Evolutionary conservation across 192 early-diverging fungal species (phyloP).

Genomic region (Kappamyces sp.): DNA sequence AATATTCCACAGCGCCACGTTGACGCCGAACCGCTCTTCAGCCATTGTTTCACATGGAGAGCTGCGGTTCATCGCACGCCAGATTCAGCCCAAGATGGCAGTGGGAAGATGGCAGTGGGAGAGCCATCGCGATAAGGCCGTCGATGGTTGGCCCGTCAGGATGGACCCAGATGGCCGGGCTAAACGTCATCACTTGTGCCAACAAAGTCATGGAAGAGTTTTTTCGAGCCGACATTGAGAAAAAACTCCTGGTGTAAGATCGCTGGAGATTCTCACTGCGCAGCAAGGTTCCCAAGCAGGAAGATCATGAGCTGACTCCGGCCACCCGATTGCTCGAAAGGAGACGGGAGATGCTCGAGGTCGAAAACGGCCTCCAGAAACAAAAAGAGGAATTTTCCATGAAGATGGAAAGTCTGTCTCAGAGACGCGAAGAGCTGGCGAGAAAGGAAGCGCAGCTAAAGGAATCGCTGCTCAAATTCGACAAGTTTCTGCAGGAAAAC

Average conservation of each 20-base stretch:
- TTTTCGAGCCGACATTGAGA: constrained; percentile 48
- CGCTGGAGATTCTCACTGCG: constrained; percentile 1
- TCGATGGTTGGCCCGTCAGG: background rate
- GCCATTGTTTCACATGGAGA: background rate
- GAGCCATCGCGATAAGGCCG: background rate
- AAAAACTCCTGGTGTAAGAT: constrained; percentile 47
- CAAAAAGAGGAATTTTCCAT: constrained; percentile 63
- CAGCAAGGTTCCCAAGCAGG: constrained; percentile 51
- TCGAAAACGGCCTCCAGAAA: constrained; percentile 50
- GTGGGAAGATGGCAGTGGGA: background rate
- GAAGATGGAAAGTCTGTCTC: constrained; percentile 55
- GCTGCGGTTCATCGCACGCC: background rate
- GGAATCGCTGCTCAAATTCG: constrained; percentile 55
- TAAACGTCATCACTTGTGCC: constrained; percentile 10
- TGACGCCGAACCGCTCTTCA: background rate
- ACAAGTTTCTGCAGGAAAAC: constrained; percentile 65
- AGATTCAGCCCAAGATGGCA: background rate
- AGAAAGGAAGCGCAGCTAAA: constrained; percentile 49
- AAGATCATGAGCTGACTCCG: constrained; percentile 57
- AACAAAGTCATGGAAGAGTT: constrained; percentile 38
- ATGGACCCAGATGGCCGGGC: background rate
- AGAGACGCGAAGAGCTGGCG: constrained; percentile 53
- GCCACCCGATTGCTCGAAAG: constrained; percentile 55
- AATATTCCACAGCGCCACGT: no score
- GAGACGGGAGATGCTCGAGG: constrained; percentile 59